phyloP scores from a whole-genome alignment of 2,329 filamentous ascomycete species.

The Trichoderma sp. region DNA sequence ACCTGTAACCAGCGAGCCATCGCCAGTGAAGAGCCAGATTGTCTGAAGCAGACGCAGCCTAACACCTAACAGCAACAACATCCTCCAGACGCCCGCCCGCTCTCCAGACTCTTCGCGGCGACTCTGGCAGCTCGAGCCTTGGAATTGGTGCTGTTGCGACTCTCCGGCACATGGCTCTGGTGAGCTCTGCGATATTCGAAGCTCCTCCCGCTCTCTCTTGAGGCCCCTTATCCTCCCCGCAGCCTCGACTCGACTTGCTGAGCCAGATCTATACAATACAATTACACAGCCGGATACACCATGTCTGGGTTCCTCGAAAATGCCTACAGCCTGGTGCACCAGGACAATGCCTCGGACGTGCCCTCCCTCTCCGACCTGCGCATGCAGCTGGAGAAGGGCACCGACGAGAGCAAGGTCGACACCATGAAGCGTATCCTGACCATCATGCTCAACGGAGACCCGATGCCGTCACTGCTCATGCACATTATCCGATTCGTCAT shows the following conservation, averaged over 20 bases:
- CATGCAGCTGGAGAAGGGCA: conserved; percentile 90
- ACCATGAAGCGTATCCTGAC: conserved; percentile 96
- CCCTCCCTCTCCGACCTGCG: conserved; percentile 88
- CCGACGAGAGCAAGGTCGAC: conserved; percentile 87
- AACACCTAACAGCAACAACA: neutral
- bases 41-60: conserved; percentile 15
- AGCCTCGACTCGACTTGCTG: conserved; percentile 29
- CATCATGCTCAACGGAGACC: conserved; percentile 96
- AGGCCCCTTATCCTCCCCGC: conserved; percentile 36
- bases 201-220: conserved; percentile 22
- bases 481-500: conserved; percentile 99
- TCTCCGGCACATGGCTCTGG: conserved; percentile 33
- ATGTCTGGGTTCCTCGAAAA: conserved; percentile 96
- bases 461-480: conserved; percentile 94
- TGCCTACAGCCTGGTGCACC: conserved; percentile 93
- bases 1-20: conserved; percentile 37
- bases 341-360: conserved; percentile 94
- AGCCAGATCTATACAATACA: neutral
- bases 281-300: conserved; percentile 41
- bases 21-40: conserved; percentile 17
- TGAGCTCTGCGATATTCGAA: conserved; percentile 28
- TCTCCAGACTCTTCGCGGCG: conserved; percentile 30
- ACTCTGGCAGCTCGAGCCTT: conserved; percentile 30
- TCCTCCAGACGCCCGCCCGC: conserved; percentile 36
- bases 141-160: conserved; percentile 30